Evolutionary conservation across 495 filamentous ascomycete species (phyloP), one percentile per base, ranked within the genome.

Genomic region (Arthonia radiata): DNA sequence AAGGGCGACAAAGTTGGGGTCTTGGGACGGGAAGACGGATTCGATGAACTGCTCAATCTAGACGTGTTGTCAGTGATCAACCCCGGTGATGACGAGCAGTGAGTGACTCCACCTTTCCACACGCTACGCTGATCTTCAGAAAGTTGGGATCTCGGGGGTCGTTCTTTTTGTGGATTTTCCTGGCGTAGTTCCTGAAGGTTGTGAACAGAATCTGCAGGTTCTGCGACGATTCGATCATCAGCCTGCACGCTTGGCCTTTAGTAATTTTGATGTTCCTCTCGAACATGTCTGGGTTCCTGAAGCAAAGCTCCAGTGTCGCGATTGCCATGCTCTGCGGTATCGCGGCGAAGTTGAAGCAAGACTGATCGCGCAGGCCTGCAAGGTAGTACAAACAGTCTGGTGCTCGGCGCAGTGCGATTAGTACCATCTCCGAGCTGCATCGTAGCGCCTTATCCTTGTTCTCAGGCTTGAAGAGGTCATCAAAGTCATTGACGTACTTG

Each of bases 321-420:
- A 97, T 93, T 15, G 89, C 86, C 86, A 97, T 97, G 33, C 70
- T 55, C 49, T 97, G 86, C n/a, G 86, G 86, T 38, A 97, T 97
- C 23, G 89, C 83, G 23, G 78, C 78, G 46, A 97, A 97, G 57
- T 97, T 94, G 71, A 97, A 97, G n/a, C 92, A 80, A 46, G 76
- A 86, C 53, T 94, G 86, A 47, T 97, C 86, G 31, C 74, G 77
- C 24, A 94, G 61, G 13, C 81, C 89, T 13, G 89, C 89, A 52
- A 97, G 75, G 56, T 97, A 97, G 55, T 81, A 94, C 5, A 97
- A 53, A 49, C 82, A 93, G 38, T 94, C 79, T 34, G 90, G 78
- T 16, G 67, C 79, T 36, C 91, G 80, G 43, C 65, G 59, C 25
- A 97, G 61, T 12, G 82, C 72, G 30, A 83, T 75, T 21, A 94